Evolutionary conservation across 768 basidiomycete genomes (phyloP).

Genomic region (Tylopilus rubrobrunneus): DNA sequence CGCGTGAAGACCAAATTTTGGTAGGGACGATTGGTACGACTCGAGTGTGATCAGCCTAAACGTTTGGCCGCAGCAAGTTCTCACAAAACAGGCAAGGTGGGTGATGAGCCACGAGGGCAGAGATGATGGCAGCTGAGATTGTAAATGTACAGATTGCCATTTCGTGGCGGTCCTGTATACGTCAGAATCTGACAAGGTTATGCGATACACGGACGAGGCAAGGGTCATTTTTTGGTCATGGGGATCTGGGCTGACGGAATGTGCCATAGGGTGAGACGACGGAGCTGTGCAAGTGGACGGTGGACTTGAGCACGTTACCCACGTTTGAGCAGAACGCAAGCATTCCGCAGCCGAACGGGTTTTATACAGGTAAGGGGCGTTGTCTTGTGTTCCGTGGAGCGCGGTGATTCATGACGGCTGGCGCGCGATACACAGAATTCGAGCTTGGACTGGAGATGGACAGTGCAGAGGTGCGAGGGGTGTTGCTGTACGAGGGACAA

Average conservation of each 20-base stretch:
- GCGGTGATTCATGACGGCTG: not conserved
- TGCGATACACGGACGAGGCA: constrained; percentile 82
- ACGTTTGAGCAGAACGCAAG: constrained; percentile 71
- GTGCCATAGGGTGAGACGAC: constrained; percentile 53
- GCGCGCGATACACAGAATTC: constrained; percentile 50
- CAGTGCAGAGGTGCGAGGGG: constrained; percentile 82
- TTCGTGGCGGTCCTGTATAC: constrained; percentile 84
- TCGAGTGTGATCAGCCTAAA: constrained; percentile 10
- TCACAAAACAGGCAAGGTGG: constrained; percentile 53
- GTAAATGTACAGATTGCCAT: constrained; percentile 51
- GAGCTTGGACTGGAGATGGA: constrained; percentile 82
- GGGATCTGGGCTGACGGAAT: constrained; percentile 21
- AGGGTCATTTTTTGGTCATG: constrained; percentile 11
- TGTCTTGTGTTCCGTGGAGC: not conserved
- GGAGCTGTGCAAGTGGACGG: constrained; percentile 85
- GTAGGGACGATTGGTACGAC: constrained; percentile 36
- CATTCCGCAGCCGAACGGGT: constrained; percentile 54
- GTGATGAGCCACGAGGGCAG: constrained; percentile 7
- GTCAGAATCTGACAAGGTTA: constrained; percentile 66
- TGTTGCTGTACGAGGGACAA: constrained; percentile 66
- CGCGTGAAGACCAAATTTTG: constrained; percentile 80
- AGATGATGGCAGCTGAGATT: constrained; percentile 1
- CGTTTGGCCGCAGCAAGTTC: constrained; percentile 53
- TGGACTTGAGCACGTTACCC: constrained; percentile 74
- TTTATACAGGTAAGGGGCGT: constrained; percentile 64